Evolutionary conservation across 768 basidiomycete genomes (phyloP).

Genomic region (Leccinum rimulosum): DNA sequence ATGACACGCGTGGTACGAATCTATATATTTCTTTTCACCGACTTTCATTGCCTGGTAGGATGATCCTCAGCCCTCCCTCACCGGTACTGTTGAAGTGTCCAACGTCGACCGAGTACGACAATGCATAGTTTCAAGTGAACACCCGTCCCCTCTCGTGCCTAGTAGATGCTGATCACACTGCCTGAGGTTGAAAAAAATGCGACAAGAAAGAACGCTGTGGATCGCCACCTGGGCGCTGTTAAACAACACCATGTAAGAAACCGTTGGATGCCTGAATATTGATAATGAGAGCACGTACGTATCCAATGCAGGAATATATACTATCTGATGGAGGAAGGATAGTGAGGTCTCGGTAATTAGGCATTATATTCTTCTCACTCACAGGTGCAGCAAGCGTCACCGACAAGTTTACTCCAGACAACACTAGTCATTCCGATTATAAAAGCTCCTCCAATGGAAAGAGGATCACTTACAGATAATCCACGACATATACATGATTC

Average conservation of each 20-base stretch:
- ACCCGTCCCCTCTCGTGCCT: neutral
- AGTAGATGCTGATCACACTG: constrained; percentile 10
- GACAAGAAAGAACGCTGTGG: constrained; percentile 24
- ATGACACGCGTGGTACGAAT: constrained; percentile 68
- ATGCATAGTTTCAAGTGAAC: constrained; percentile 9
- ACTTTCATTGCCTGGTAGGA: neutral
- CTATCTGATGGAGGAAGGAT: constrained; percentile 7
- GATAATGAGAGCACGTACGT: constrained; percentile 17
- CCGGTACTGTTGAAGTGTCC: neutral
- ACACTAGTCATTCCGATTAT: constrained; percentile 7
- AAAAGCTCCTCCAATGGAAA: neutral
- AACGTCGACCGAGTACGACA: neutral
- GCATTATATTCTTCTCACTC: neutral
- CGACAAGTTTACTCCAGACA: constrained; percentile 14
- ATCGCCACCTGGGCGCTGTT: constrained; percentile 28
- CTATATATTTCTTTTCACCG: neutral
- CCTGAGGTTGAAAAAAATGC: constrained; percentile 30
- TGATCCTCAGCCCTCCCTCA: neutral
- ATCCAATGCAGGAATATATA: constrained; percentile 16
- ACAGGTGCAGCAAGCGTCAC: constrained; percentile 22
- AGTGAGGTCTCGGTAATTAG: neutral
- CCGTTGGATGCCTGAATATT: too few species aligned
- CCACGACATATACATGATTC: constrained; percentile 26
- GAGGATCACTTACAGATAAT: constrained; percentile 14
- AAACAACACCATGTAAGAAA: constrained; percentile 9